Evolutionary conservation across 805 yeast species (phyloP), one percentile per base, ranked within the genome.

Genomic region (Hermanozyma aechmeae): DNA sequence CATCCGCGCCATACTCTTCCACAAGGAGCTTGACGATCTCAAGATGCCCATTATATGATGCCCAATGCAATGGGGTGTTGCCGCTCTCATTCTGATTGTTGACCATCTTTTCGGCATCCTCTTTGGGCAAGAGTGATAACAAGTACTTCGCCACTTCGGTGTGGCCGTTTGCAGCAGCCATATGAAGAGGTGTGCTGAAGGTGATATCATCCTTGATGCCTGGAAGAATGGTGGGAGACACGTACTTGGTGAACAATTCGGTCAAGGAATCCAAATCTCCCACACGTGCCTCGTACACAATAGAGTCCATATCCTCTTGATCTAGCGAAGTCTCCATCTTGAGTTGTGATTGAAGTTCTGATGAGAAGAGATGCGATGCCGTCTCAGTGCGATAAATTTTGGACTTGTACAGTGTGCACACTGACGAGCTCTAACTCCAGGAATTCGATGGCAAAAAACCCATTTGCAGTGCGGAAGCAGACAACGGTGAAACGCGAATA

Each of bases 61-160:
- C 96, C 99, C 99, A 92, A 52, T 92, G 97, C 39, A 92, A 64
- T 1, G 97, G 81, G 0, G 98, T 87, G 52, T 92, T 92, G 2
- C 97, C 98, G 13, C 80, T 73, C 28, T 73, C 80, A 50, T 92
- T 92, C 31, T 61, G 35, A 12, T 41, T 42, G 15, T 49, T 36
- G 10, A 56, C 63, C 32, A 58, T 44, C 17, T 35, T 31, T 9
- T 31, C 43, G 11, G 73, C 72, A 7, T 73, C 67, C 18, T 51
- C 61, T 18, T 60, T 51, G 1, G 67, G 45, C 4, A 76, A 33
- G 16, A 73, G 46, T 0, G 70, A 58, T 18, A 85, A 48, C 15
- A 86, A 51, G 42, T 68, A 80, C 43, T 70, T 56, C 15, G 82
- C 71, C 4, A 77, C 73, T 25, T 77, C 86, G 4, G 61, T 39